phyloP scores from a whole-genome alignment of 2,329 filamentous ascomycete genomes.

The Sclerotinia minor region DNA sequence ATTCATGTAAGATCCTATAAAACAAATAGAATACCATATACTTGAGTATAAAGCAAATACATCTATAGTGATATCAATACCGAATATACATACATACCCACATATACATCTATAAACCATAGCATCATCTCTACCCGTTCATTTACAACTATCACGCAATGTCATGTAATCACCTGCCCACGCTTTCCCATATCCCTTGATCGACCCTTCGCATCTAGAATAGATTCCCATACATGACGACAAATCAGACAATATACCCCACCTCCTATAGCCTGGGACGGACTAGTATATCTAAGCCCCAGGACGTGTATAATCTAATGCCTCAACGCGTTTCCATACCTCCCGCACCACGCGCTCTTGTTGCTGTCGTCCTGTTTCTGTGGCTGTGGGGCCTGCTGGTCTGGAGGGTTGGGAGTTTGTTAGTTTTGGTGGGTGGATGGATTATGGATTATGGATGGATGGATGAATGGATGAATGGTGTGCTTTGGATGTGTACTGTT shows the following conservation, averaged over 20 bases:
- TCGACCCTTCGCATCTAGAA: not conserved
- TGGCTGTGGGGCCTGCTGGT: constrained; percentile 61
- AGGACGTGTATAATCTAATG: constrained; percentile 66
- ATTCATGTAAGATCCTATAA: not conserved
- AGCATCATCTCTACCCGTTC: not conserved
- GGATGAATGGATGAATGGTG: not conserved
- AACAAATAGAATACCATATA: not conserved
- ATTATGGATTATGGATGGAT: no score
- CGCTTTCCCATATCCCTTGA: not conserved
- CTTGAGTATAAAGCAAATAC: not conserved
- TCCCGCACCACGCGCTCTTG: constrained; percentile 72
- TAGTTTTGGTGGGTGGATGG: not conserved
- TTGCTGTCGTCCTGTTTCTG: constrained; percentile 63
- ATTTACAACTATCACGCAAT: not conserved
- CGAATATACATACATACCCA: not conserved
- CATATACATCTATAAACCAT: not conserved
- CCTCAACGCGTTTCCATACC: constrained; percentile 68
- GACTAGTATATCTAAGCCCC: constrained; percentile 45
- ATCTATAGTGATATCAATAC: not conserved
- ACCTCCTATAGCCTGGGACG: no score
- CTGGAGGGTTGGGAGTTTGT: not conserved
- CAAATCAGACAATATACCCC: no score
- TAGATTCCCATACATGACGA: no score
- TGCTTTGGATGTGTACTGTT: not conserved
- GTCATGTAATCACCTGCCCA: not conserved